Evolutionary conservation across 73 alveolate genomes (phyloP), one percentile per base, ranked within the genome.

Genomic region (Paramecium sonneborni): DNA sequence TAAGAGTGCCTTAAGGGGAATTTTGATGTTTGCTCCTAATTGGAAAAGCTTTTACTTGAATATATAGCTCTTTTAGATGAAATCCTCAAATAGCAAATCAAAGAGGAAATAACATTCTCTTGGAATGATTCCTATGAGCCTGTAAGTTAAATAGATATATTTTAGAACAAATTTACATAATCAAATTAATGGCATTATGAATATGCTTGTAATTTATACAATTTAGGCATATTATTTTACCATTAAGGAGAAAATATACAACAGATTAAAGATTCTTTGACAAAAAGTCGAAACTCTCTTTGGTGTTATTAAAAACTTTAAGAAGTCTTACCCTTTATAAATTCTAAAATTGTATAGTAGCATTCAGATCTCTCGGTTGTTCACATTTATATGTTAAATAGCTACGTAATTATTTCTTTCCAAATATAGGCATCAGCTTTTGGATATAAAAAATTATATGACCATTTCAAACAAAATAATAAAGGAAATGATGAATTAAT

Each of bases 81-180:
- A 37, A 20, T 72, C 15, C 11, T 72, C 2, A 23, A 72, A 35
- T n/a, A 30, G 57, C 38, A 23, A 6, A 18, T 18, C 44, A n/a
- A 72, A 34, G 58, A 34, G 0, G 57, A 72, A 72, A 37, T 72
- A 32, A 28, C 52, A n/a, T 72, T 72, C 44, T 72, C 41, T 35
- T 72, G 86, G 86, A 72, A 72, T 72, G 86, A 72, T 18, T 72
- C 86, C 0, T 72, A 72, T 37, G 57, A 72, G 1, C 86, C 86
- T 35, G 86, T 72, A 72, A 35, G 30, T 52, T 15, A 52, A 30
- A 28, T 72, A 35, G 55, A 72, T 5, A 15, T 35, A 35, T 72
- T 72, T 32, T 72, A 72, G 86, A 72, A 72, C 6, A 72, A 72
- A 72, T 72, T 35, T n/a, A 72, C 44, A 4, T 37, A 35, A 41